Percentiles rank a stretch among this genome's conserved stretches.
Conservation (phyloP, 345 rosid genomes). For the Brassica napus region DNA sequence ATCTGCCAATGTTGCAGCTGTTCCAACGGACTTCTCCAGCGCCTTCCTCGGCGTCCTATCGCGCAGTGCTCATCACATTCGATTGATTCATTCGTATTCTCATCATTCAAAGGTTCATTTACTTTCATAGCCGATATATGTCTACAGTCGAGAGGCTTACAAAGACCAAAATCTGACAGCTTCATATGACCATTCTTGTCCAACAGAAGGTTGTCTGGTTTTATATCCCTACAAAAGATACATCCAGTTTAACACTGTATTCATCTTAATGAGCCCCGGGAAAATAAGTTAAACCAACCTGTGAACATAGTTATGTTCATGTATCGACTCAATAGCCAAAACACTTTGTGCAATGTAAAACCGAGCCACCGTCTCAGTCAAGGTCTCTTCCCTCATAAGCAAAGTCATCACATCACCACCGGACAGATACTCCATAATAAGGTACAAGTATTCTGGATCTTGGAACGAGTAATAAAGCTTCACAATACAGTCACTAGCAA, state of each 20-base stretch:
- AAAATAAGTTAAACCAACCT: slow-evolving; percentile 50
- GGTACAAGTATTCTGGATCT: slow-evolving; percentile 74
- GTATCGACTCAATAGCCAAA: slow-evolving; percentile 92
- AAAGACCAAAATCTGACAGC: slow-evolving; percentile 97
- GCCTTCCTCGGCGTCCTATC: slow-evolving; percentile 57
- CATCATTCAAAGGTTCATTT: slow-evolving; percentile 71
- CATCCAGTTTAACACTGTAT: not conserved
- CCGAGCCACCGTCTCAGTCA: slow-evolving; percentile 87
- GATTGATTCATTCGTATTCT: slow-evolving; percentile 62
- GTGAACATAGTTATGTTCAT: slow-evolving; percentile 86
- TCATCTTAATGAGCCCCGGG: not conserved
- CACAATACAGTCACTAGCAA: slow-evolving; percentile 84
- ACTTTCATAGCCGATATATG: slow-evolving; percentile 67
- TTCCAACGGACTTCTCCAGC: slow-evolving; percentile 79
- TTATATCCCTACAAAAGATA: slow-evolving; percentile 70
- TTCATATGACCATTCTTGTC: slow-evolving; percentile 90
- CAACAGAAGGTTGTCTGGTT: slow-evolving; percentile 90
- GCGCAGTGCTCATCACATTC: slow-evolving; percentile 58
- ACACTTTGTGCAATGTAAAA: slow-evolving; percentile 90
- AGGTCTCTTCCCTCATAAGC: slow-evolving; percentile 88
- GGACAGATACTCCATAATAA: slow-evolving; percentile 91
- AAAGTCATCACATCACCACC: slow-evolving; percentile 97
- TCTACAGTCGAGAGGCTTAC: slow-evolving; percentile 93
- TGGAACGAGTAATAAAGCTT: slow-evolving; percentile 92
- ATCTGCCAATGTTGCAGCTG: slow-evolving; percentile 92